Conservation (phyloP, 441 rosid genomes). For the Eruca vesicaria region DNA sequence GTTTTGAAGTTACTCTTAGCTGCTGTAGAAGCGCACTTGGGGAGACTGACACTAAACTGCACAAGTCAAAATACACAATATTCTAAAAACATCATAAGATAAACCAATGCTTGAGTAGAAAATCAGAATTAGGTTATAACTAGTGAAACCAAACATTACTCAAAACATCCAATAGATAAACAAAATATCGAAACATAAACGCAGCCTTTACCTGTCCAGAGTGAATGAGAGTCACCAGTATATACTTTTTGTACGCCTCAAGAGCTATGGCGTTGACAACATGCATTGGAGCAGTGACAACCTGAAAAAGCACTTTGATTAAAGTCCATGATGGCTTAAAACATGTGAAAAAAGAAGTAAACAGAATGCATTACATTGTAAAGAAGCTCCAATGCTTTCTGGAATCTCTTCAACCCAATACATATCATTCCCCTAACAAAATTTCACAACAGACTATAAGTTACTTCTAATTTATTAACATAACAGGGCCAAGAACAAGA, state of each 20-base stretch:
- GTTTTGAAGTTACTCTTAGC: conserved; percentile 73
- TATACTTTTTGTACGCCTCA: conserved; percentile 90
- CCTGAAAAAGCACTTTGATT: conserved; percentile 43
- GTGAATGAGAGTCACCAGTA: conserved; percentile 82
- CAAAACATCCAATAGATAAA: conserved; percentile 6
- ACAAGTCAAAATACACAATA: conserved; percentile 28
- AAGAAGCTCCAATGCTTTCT: conserved; percentile 92
- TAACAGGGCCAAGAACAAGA: conserved; percentile 1
- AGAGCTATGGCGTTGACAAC: conserved; percentile 74
- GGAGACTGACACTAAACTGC: conserved; percentile 70
- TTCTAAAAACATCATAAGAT: conserved; percentile 12
- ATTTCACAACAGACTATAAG: not conserved
- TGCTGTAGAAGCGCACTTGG: conserved; percentile 76
- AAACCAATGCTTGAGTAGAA: not conserved
- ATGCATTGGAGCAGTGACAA: conserved; percentile 91
- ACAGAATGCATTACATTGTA: conserved; percentile 64
- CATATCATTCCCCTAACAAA: conserved; percentile 88
- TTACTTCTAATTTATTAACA: not conserved
- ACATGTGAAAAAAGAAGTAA: conserved; percentile 19
- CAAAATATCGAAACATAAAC: not conserved
- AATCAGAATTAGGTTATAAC: not conserved
- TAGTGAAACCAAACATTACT: conserved; percentile 2
- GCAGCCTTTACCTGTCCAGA: conserved; percentile 66
- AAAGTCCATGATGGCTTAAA: not conserved
- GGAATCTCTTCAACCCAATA: conserved; percentile 77